Percentiles rank a stretch among this genome's conserved stretches.
These are phyloP conservation scores for Limonomyces culmigenus DNA, from an alignment of 1,284 basidiomycete species.

Conservation along the genomic window DNA sequence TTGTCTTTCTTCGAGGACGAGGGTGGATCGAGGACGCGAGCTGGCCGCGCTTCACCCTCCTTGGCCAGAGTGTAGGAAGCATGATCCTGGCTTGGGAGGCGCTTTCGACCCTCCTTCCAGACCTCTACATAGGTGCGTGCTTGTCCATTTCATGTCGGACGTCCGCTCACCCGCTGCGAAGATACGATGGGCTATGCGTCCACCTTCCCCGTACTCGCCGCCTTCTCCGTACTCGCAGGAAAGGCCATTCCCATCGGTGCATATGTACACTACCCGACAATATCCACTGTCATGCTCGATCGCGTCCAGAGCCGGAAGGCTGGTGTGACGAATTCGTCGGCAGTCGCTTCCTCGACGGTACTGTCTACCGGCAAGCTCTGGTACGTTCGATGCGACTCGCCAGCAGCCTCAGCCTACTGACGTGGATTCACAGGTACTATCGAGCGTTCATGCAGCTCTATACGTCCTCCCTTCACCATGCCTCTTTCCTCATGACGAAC, in stretches of 20 bases:
- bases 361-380: conserved; percentile 58
- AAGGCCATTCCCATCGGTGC: conserved; percentile 61
- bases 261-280: conserved; percentile 95
- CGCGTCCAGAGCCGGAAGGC: conserved; percentile 49
- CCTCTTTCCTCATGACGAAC: conserved; percentile 82
- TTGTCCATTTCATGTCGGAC: not conserved
- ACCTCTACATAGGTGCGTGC: conserved; percentile 72
- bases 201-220: conserved; percentile 58
- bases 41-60: conserved; percentile 81
- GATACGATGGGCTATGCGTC: conserved; percentile 99
- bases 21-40: conserved; percentile 65
- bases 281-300: conserved; percentile 85
- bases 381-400: conserved; percentile 22
- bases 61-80: conserved; percentile 84
- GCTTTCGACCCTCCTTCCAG: conserved; percentile 57
- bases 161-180: conserved; percentile 15
- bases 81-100: conserved; percentile 76
- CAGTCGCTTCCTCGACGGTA: conserved; percentile 41
- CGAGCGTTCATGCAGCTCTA: conserved; percentile 77
- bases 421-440: conserved; percentile 58
- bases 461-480: conserved; percentile 52
- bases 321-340: conserved; percentile 53
- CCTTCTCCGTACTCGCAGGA: conserved; percentile 27
- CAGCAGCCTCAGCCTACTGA: not conserved
- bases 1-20: conserved; percentile 64